Base-by-base conservation (phyloP, 2,329 filamentous ascomycete species). In the Cladosporium sp. region DNA sequence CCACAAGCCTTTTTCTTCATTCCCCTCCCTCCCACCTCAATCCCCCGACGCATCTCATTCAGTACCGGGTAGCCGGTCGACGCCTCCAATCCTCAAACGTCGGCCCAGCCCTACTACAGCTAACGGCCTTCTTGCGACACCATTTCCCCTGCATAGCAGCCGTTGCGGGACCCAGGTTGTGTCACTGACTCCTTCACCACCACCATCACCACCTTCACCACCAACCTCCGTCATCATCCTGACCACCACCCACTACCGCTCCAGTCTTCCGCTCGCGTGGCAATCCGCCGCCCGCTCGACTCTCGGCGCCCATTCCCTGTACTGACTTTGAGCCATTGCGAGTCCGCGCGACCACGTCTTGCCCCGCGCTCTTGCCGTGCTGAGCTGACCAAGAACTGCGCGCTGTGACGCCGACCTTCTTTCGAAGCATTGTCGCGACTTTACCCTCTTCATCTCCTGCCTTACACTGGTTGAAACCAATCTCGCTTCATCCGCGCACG, bases 121-220 rank as follows among this genome's bases (percentile, higher is more conserved):
- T 40, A 48, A 48, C 45, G 45, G 45, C 35, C 45, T 32, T 48
- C 45, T 48, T 48, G 45, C 45, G 45, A 48, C 45, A 48, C 45
- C 36, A 16, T 8, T 32, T 22, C 38, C 45, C 45, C 45, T 48
- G 45, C 45, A n/a, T n/a, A n/a, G n/a, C n/a, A 48, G 36, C 45
- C 45, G 45, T 39, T 40, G 45, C 45, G 38, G 38, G 27, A n/a
- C n/a, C 45, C 30, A 48, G 18, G 27, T 15, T n/a, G 36, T 48
- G 45, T 33, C 36, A 40, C 45, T 33, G 45, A 48, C 45, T 48
- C 35, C 45, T 32, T 35, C 43, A 27, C 33, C 43, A n/a, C 30
- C 30, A 36, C 45, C 45, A 32, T 25, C 45, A 35, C 30, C 30
- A 36, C 45, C 45, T 39, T 25, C 45, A 35, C 30, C 42, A 18